Base-by-base conservation (phyloP, 768 basidiomycete genomes). In the Boletus sp. region DNA sequence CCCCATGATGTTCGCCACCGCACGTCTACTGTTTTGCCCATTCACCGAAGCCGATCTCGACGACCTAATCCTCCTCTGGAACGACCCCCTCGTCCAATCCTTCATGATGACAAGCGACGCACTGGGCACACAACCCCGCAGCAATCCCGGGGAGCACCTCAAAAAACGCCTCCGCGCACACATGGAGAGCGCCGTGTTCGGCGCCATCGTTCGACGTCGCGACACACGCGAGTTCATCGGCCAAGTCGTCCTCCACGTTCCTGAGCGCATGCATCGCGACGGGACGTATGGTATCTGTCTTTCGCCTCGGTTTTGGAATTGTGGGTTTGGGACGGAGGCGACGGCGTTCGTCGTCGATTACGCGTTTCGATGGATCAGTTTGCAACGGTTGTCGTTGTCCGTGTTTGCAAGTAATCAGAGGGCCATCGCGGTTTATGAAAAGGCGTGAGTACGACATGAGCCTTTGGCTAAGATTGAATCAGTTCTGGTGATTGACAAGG, bases 321-420 rank as follows among this genome's bases (percentile, higher is more conserved):
- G 68, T 17, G 78, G 78, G 1, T 78, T 73, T 50, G 77, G 77
- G 4, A 72, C 65, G 32, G 76, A 79, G 47, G 70, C 70, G 43
- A 72, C 72, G 46, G 60, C 59, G 32, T 79, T 75, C 56, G 61
- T 79, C 33, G 59, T 77, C 13, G 74, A 77, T 30, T 66, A 77
- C 51, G 67, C 68, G 23, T 80, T 80, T 30, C 53, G 68, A 39
- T 69, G 69, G 62, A 58, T 79, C 45, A 70, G 64, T 27, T 50
- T 78, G 57, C 74, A 77, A 40, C 72, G 77, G 14, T 54, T 80
- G 52, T 73, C 77, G 30, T 62, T 80, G 48, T 65, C 60, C 1
- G 75, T 77, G 41, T 63, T 73, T 44, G 72, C 71, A 29, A 66
- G 59, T 15, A 80, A 80, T 41, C 65, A 56, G 41, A 60, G 71